Evolutionary conservation across 1,284 basidiomycete species (phyloP), one percentile per base, ranked within the genome.

Genomic region (Microbotryum violaceum): DNA sequence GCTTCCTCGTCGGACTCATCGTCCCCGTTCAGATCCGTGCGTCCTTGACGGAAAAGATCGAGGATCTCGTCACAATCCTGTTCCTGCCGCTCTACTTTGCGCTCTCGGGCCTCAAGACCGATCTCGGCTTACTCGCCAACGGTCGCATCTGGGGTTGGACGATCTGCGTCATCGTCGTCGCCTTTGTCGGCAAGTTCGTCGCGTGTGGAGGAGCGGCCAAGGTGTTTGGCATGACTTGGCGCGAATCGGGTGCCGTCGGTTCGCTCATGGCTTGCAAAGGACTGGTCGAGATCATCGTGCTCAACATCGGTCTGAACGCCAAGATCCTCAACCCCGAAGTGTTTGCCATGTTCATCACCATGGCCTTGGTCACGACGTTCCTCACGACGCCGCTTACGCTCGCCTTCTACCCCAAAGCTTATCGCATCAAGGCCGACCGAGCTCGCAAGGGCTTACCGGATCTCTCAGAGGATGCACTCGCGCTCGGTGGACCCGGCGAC

Each of bases 21-120:
- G 84, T 96, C 52, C 91, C 92, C 9, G 87, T 91, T 69, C 85
- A 92, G 89, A 4, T 91, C 85, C 72, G 81, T 84, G 75, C 91
- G 9, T 71, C 74, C 1, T 62, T 78, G 56, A 83, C 83, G 0
- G 84, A 86, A 70, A 86, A 85, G 75, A 77, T 91, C 25, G 90
- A 93, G 75, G 90, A 92, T 85, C 54, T 82, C 78, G 62, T 80
- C 51, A 70, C 77, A 0, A 74, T 78, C 67, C 73, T 94, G 20
- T 85, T 94, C 75, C 75, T 97, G 31, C 91, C 91, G n/a, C 74
- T 76, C 66, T 70, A 74, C 56, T 74, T 75, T 56, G 72, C 72
- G 6, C 51, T 57, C n/a, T 66, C 60, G 65, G 67, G 68, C 10
- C 76, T 94, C 66, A 82, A 80, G 61, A 97, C 92, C 37, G 85